Percentiles rank a stretch among this genome's conserved stretches.
Conservation (phyloP, 2,329 filamentous ascomycete genomes). For the Trichoderma pleuroti region DNA sequence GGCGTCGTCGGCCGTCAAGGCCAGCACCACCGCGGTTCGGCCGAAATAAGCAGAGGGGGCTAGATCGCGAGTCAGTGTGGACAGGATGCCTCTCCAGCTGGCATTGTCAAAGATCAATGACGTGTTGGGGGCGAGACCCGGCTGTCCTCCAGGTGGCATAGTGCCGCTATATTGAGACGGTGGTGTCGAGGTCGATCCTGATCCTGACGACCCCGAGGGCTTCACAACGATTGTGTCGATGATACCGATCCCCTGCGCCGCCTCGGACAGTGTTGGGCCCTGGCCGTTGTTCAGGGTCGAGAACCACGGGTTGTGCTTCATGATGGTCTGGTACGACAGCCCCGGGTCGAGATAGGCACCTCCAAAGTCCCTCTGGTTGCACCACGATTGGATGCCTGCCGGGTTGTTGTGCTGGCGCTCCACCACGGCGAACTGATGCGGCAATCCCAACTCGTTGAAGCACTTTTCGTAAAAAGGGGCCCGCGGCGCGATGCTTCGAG, state of each 20-base stretch:
- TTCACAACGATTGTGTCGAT: conserved; percentile 76
- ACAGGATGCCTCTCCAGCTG: conserved; percentile 79
- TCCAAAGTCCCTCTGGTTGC: conserved; percentile 72
- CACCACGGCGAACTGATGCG: conserved; percentile 73
- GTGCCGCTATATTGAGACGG: conserved; percentile 38
- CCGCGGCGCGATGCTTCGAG: conserved; percentile 62
- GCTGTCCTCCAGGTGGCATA: conserved; percentile 25
- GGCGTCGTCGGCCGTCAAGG: conserved; percentile 69
- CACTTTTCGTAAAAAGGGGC: conserved; percentile 85
- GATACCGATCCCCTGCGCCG: conserved; percentile 73
- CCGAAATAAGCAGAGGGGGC: conserved; percentile 77
- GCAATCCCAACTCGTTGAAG: conserved; percentile 79
- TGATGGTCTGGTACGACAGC: conserved; percentile 57
- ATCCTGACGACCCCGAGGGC: conserved; percentile 38
- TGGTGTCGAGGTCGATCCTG: conserved; percentile 43
- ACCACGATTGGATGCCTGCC: conserved; percentile 66
- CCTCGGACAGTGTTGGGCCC: conserved; percentile 64
- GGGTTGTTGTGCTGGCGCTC: conserved; percentile 65
- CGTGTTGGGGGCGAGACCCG: conserved; percentile 45
- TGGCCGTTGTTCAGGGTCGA: conserved; percentile 46
- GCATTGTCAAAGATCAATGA: conserved; percentile 75
- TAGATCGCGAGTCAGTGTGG: conserved; percentile 75
- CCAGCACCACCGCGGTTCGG: conserved; percentile 71
- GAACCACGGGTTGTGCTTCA: conserved; percentile 54
- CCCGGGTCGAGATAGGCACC: conserved; percentile 79